These are phyloP conservation scores for Camellia lanceoleosa DNA, from an alignment of 148 eudicot species.

Conservation along the genomic window DNA sequence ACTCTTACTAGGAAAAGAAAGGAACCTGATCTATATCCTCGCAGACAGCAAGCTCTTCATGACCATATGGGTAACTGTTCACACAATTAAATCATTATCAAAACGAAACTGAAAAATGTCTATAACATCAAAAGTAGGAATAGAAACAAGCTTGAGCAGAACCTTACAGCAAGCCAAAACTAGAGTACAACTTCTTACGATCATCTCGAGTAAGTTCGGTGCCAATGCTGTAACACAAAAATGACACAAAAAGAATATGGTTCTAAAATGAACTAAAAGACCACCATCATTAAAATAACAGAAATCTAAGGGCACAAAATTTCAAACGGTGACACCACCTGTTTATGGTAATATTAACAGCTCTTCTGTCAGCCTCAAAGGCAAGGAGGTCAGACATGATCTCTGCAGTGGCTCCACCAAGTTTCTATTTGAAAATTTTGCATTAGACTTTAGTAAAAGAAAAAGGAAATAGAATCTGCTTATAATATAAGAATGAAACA, in stretches of 20 bases:
- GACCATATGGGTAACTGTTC: constrained; percentile 87
- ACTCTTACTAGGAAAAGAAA: neutral
- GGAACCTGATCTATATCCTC: constrained; percentile 95
- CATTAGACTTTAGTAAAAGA: constrained; percentile 19
- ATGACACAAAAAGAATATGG: neutral
- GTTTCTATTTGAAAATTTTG: constrained; percentile 50
- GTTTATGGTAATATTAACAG: constrained; percentile 94
- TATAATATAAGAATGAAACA: neutral
- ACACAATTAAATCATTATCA: constrained; percentile 8
- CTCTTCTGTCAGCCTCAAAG: constrained; percentile 98
- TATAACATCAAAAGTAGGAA: constrained; percentile 5
- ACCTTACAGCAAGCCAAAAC: constrained; percentile 87
- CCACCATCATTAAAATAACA: neutral
- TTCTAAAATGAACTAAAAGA: constrained; percentile 6
- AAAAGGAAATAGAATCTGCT: neutral
- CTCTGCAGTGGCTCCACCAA: constrained; percentile 97
- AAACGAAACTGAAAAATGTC: constrained; percentile 13
- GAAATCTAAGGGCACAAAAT: neutral
- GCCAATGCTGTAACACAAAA: constrained; percentile 62
- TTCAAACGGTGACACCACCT: constrained; percentile 37
- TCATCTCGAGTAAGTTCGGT: constrained; percentile 98
- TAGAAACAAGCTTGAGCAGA: neutral
- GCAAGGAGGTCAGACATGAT: constrained; percentile 98
- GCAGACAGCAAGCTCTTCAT: constrained; percentile 89
- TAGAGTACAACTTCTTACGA: constrained; percentile 84